Conservation (phyloP, 352 stramenopile species). For the Globisporangium acanthophoron region DNA sequence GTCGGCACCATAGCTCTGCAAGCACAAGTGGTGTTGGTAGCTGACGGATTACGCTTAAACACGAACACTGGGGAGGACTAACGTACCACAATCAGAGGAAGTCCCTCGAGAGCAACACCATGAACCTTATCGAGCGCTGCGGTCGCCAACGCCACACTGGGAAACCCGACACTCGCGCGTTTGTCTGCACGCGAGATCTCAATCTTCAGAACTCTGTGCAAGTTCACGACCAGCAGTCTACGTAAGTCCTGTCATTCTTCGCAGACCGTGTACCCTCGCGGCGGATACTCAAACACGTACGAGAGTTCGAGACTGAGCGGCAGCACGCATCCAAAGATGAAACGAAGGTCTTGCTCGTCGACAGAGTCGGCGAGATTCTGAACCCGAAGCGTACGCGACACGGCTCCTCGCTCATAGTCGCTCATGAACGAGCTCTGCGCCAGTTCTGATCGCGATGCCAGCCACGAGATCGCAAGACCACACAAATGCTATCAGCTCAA, state of each 20-base stretch:
- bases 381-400: slow-evolving; percentile 26
- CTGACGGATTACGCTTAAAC: neutral
- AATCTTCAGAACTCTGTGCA: slow-evolving; percentile 12
- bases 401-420: slow-evolving; percentile 26
- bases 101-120: slow-evolving; percentile 41
- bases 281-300: slow-evolving; percentile 16
- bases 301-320: slow-evolving; percentile 25
- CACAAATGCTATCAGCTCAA: neutral
- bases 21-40: neutral
- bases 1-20: neutral
- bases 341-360: slow-evolving; percentile 50
- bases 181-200: neutral
- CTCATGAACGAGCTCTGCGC: slow-evolving; percentile 26
- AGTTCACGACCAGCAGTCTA: neutral
- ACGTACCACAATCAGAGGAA: slow-evolving; percentile 47
- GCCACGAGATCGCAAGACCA: neutral
- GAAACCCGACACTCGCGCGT: slow-evolving; percentile 18
- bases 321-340: slow-evolving; percentile 52
- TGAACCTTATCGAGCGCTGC: slow-evolving; percentile 39
- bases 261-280: neutral
- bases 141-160: slow-evolving; percentile 24
- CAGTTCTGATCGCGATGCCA: slow-evolving; percentile 17
- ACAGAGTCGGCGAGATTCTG: slow-evolving; percentile 35
- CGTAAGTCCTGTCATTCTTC: neutral
- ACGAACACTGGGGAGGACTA: neutral